Base-by-base conservation (phyloP, 2,329 filamentous ascomycete genomes). In the Penicillium sp. region DNA sequence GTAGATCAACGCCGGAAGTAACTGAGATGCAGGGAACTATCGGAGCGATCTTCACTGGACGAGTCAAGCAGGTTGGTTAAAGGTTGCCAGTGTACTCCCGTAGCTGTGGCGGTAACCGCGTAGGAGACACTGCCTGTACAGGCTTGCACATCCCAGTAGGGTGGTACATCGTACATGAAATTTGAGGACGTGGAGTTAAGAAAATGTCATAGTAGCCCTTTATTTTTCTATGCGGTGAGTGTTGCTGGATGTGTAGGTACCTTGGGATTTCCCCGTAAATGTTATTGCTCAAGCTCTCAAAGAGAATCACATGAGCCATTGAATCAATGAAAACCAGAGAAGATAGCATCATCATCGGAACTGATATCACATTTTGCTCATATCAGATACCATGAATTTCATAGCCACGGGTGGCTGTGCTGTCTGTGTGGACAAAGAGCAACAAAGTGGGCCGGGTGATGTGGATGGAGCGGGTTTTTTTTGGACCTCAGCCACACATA, bases 21-120 rank as follows among this genome's bases (percentile, higher is more conserved):
- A 35, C 37, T 21, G 27, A 42, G 27, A 46, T 19, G 10, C 15
- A 46, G 57, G 43, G 48, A 49, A 50, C 37, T 40, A 58, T 50
- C 46, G 46, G 54, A 59, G 38, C 29, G 53, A 60, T 62, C 55
- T 45, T 62, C 56, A 56, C 33, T 56, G 54, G 49, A 43, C n/a
- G 27, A 53, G 29, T 49, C 49, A 55, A 59, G 56, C 50, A 56
- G 56, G 58, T 49, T 33, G 45, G 41, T 31, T 6, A 38, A 37
- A 45, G 17, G 33, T 40, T 43, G 37, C 46, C 35, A 52, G 41
- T 21, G 12, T 42, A 25, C 40, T 29, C 42, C 17, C 17, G 6
- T 25, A 29, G 29, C 21, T 21, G 15, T 25, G 4, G 19, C 17
- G 21, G 42, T 37, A 54, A 15, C 50, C 25, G 25, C 31, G 31